Evolutionary conservation across 2,329 filamentous ascomycete species (phyloP), one percentile per base, ranked within the genome.

Genomic region (Drechslerella coelobrocha): DNA sequence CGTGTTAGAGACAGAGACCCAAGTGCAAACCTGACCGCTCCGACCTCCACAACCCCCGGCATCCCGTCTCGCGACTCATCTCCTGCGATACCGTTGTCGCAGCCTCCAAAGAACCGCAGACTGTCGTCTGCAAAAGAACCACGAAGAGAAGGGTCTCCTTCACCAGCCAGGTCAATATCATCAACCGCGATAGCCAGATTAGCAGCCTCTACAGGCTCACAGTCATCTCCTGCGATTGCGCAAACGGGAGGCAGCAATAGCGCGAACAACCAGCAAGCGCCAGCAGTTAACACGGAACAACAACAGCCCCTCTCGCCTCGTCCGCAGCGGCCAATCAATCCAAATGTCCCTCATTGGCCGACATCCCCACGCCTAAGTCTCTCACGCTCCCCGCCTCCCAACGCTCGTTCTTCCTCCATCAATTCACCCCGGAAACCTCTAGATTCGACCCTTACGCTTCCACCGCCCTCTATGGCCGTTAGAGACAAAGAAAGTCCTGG

Each of bases 281-380:
- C 55, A 23, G 37, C 24, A 31, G 34, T 48, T 43, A 60, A 48
- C n/a, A 56, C 34, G 27, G 57, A 65, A 55, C 61, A 50, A 37
- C 60, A 48, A 37, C 61, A 72, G 47, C 68, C 68, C 31, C 60
- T 72, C 60, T 72, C 66, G 29, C 72, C 72, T 51, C 54, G 66
- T 41, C 61, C 66, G 19, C 60, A 72, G 14, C 60, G 72, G 26
- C 72, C 66, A 41, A 71, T 71, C 34, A 61, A 63, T 41, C 50
- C 73, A 72, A 76, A 73, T 69, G 52, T 73, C 53, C 65, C 74
- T 43, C 74, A 75, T 72, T 75, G 74, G 74, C 72, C 75, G 62
- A 72, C 61, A 23, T 74, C 74, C 52, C 71, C 74, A 59, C 74
- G 74, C 60, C 72, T 75, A 59, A 68, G 61, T 57, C 51, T 75